Conservation (phyloP, 495 filamentous ascomycete genomes). For the Aspergillus haitiensis region DNA sequence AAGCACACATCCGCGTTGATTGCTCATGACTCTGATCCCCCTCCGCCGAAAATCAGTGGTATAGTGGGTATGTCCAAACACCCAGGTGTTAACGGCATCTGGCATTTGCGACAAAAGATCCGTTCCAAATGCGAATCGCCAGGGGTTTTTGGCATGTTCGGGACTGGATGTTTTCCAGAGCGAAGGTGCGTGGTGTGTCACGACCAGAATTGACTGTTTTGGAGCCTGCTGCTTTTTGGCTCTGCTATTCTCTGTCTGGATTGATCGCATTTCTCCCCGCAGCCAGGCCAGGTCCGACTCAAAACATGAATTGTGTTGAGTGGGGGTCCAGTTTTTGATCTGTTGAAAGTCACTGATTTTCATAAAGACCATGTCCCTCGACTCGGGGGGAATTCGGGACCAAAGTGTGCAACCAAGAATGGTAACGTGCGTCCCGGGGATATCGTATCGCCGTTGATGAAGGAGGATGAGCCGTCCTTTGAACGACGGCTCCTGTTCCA, state of each 20-base stretch:
- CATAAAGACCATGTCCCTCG: constrained; percentile 35
- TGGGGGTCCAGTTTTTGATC: constrained; percentile 51
- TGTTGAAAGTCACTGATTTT: constrained; percentile 52
- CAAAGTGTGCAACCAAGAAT: constrained; percentile 60
- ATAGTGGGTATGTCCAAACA: constrained; percentile 57
- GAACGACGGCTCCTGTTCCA: constrained; percentile 47
- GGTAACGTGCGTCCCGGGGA: constrained; percentile 40
- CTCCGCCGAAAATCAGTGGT: constrained; percentile 41
- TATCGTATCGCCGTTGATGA: constrained; percentile 43
- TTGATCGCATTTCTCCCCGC: constrained; percentile 33
- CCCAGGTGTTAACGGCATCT: constrained; percentile 43
- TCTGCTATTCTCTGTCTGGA: constrained; percentile 27
- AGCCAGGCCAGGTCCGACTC: constrained; percentile 50
- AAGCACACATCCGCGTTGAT: constrained; percentile 55
- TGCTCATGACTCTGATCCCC: constrained; percentile 47
- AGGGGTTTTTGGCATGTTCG: constrained; percentile 41
- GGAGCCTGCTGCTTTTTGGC: constrained; percentile 20
- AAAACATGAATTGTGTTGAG: constrained; percentile 49
- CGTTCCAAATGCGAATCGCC: constrained; percentile 51
- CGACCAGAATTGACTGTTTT: constrained; percentile 41
- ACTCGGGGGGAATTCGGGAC: constrained; percentile 46
- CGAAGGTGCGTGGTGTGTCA: constrained; percentile 57
- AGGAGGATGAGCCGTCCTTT: constrained; percentile 48
- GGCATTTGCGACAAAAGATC: constrained; percentile 40
- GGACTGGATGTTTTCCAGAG: constrained; percentile 43